Evolutionary conservation across 805 yeast species (phyloP), one percentile per base, ranked within the genome.

Genomic region (Wickerhamiella galacta): DNA sequence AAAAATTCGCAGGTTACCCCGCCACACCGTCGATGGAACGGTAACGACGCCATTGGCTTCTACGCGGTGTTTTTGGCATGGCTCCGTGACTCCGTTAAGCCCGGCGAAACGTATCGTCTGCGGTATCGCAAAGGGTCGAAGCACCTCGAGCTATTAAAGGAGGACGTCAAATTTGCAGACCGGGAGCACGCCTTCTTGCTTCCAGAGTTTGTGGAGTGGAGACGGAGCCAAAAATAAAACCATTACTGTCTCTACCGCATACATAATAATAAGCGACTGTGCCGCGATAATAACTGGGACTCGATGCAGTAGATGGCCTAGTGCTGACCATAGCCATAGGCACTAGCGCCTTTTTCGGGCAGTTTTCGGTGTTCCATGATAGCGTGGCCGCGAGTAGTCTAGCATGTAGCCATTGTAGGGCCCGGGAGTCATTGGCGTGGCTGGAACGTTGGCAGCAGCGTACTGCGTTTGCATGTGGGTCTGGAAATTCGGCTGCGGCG

Each of bases 61-160:
- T 79, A 81, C 53, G 87, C 87, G 3, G 83, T 90, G 0, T 66
- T 76, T 14, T 59, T 81, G 34, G 81, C 79, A 36, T 83, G 94
- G 94, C 50, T 87, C 21, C 60, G 60, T 26, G 63, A 62, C 16
- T 54, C 56, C 16, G 57, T 75, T 14, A 75, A 80, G 9, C 57
- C 61, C 19, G 68, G 68, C 27, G 71, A 72, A 37, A 52, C 41
- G 6, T 47, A 47, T 26, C 21, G 31, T 9, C 36, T 47, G 26
- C 23, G 25, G 16, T 36, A 28, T 25, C 24, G 6, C n/a, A 35
- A 41, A 6, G 28, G 36, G 11, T 5, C 33, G 8, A 12, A 19
- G 4, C 39, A 36, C 25, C 19, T 46, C 12, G 39, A n/a, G 30
- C 41, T 47, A 10, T 21, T 22, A 10, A 36, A 36, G 18, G 31